Conservation (phyloP, 1,284 basidiomycete species). For the Phylloporus sp. region DNA sequence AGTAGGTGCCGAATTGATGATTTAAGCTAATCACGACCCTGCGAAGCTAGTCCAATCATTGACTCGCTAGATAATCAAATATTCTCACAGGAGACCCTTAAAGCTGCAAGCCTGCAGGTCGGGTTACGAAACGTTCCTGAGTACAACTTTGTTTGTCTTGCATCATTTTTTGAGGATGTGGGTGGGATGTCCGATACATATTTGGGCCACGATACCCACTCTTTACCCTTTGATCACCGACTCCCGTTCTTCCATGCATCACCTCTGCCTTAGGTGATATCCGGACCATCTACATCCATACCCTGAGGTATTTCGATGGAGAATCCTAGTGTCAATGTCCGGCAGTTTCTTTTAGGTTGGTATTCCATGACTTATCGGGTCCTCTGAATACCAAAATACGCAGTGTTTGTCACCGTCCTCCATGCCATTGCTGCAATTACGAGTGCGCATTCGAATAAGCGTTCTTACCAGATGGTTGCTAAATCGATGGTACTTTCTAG, state of each 20-base stretch:
- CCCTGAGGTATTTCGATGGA: not conserved
- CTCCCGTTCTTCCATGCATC: not conserved
- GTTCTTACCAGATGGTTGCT: not conserved
- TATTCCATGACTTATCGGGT: not conserved
- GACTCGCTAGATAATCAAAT: not conserved
- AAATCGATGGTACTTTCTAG: not conserved
- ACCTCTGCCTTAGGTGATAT: too few relatives aligned
- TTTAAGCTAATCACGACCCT: not conserved
- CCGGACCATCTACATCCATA: not conserved
- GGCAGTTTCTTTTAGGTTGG: constrained; percentile 11
- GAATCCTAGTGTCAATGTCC: constrained; percentile 3
- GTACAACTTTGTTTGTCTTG: not conserved
- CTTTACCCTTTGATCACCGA: not conserved
- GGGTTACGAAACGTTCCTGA: constrained; percentile 4
- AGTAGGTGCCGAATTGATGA: not conserved
- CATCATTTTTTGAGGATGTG: not conserved
- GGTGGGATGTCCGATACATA: not conserved
- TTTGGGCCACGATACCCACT: not conserved
- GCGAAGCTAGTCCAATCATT: not conserved
- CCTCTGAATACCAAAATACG: not conserved
- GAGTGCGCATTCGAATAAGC: constrained; percentile 13
- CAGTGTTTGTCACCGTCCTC: constrained; percentile 20
- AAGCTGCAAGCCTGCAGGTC: not conserved
- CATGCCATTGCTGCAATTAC: constrained; percentile 16
- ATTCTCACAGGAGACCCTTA: constrained; percentile 6